phyloP scores from a whole-genome alignment of 2,329 filamentous ascomycete species.

The Colletotrichum tropicale region DNA sequence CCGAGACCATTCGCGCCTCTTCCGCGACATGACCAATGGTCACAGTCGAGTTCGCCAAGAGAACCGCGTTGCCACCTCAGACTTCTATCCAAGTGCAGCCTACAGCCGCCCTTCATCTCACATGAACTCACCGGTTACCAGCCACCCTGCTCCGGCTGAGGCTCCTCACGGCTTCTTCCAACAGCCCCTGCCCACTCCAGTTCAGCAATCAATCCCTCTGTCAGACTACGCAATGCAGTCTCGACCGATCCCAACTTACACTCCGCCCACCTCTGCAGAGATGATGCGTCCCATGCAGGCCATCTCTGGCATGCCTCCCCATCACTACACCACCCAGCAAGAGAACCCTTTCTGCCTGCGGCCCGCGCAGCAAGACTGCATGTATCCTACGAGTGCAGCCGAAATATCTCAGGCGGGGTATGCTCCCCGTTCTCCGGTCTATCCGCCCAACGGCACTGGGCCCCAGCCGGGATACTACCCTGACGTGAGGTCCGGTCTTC shows the following conservation, averaged over 20 bases:
- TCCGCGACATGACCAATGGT: constrained; percentile 1
- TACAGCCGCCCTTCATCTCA: constrained; percentile 13
- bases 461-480: neutral
- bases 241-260: constrained; percentile 8
- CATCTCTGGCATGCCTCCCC: neutral
- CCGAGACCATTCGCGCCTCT: constrained; percentile 16
- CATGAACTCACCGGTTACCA: constrained; percentile 7
- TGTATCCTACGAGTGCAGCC: neutral
- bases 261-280: constrained; percentile 6
- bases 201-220: constrained; percentile 1
- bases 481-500: constrained; percentile 6
- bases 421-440: constrained; percentile 10
- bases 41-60: neutral
- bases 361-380: neutral
- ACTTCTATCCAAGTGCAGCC: constrained; percentile 7
- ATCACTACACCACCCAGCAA: constrained; percentile 14
- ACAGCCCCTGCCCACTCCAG: neutral
- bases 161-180: constrained; percentile 4
- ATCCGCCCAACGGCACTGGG: neutral
- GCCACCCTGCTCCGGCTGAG: constrained; percentile 1
- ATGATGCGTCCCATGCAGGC: constrained; percentile 18
- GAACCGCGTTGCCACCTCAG: neutral
- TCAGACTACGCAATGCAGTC: constrained; percentile 10
- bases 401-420: constrained; percentile 10
- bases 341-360: constrained; percentile 10